phyloP scores from a whole-genome alignment of 1,284 basidiomycete species.

The Rhodotorula sp. region DNA sequence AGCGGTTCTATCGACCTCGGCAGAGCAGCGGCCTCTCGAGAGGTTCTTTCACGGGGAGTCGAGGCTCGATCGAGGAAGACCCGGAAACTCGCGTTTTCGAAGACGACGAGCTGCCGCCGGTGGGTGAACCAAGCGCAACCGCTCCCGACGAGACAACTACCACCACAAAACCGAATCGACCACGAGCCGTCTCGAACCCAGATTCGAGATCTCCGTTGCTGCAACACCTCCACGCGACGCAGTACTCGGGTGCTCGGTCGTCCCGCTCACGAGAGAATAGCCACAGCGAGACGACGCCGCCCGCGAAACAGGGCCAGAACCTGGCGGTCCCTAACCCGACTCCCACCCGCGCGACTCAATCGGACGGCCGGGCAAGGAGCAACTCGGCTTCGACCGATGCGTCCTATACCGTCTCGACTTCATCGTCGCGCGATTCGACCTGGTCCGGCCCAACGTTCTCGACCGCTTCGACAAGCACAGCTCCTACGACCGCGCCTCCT shows the following conservation, averaged over 20 bases:
- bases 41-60: slow-evolving; percentile 14
- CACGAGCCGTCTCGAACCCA: slow-evolving; percentile 13
- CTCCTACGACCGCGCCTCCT: slow-evolving; percentile 12
- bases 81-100: neutral
- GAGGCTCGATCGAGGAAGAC: neutral
- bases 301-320: too few relatives aligned
- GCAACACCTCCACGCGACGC: slow-evolving; percentile 12
- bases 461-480: slow-evolving; percentile 36
- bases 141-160: neutral
- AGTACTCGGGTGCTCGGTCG: neutral
- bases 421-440: slow-evolving; percentile 32
- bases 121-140: neutral
- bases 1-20: slow-evolving; percentile 41
- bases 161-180: neutral
- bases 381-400: slow-evolving; percentile 37
- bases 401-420: neutral
- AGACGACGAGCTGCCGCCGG: slow-evolving; percentile 2
- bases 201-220: slow-evolving; percentile 10
- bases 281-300: too few relatives aligned
- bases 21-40: slow-evolving; percentile 40
- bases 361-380: slow-evolving; percentile 4
- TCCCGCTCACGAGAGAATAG: neutral
- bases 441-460: slow-evolving; percentile 32
- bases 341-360: too few relatives aligned
- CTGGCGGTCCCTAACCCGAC: too few relatives aligned